Base-by-base conservation (phyloP, 805 yeast genomes). In the Diddensiella santjacobensis region DNA sequence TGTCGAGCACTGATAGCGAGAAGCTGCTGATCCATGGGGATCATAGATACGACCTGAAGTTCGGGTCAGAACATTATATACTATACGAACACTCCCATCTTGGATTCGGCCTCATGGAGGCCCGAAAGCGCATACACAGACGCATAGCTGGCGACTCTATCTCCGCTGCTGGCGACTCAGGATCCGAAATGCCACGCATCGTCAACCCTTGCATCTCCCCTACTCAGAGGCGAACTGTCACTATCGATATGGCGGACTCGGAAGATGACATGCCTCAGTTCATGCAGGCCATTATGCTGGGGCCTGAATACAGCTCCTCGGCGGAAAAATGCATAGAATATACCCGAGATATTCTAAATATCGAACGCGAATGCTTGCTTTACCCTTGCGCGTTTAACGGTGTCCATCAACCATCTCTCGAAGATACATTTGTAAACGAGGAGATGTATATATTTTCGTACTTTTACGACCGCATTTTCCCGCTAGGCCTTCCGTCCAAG, bases 351-450 rank as follows among this genome's bases (percentile, higher is more conserved):
- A 78, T 87, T 29, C 75, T 91, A 65, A 83, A 86, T 70, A 89
- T 89, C 69, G 96, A 88, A 40, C 74, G 78, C 10, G 80, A 75
- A 52, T 91, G 99, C 73, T 64, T 71, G 1, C 64, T 72, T 26
- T 77, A 80, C 46, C 93, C 97, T 45, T 91, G 99, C 68, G 86
- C 96, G 1, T 90, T 91, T 76, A 88, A 90, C 63, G 98, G 98
- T 63, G 84, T 89, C 43, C 93, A 93, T 67, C 98, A 93, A 71
- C 99, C 99, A 10, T 84, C 95, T 3, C 72, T 91, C 58, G 80
- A 79, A 40, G 78, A 75, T 53, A 81, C 95, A n/a, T 91, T 91
- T 75, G 75, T 80, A 47, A 73, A 72, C 47, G 67, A 79, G 22
- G 97, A 91, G 61, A 75, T 91, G 78, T 93, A 74, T 67, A 80